Evolutionary conservation across 1,284 basidiomycete genomes (phyloP).

Genomic region (Mycosarcoma maydis): DNA sequence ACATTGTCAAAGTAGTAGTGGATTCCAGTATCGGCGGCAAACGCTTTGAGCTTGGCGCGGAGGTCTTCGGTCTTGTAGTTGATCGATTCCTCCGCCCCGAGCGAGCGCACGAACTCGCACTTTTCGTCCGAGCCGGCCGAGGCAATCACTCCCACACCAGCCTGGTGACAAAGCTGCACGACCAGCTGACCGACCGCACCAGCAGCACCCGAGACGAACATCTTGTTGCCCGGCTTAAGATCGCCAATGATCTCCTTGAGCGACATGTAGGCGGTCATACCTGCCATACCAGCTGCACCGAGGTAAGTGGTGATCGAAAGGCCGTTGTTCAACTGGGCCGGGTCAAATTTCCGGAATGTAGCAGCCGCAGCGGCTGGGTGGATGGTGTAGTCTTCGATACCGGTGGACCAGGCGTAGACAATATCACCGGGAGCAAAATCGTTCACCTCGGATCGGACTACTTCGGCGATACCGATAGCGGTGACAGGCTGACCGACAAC

Average conservation of each 20-base stretch:
- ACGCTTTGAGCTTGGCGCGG: slow-evolving; percentile 64
- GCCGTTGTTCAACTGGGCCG: slow-evolving; percentile 15
- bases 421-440: slow-evolving; percentile 26
- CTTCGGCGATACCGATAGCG: slow-evolving; percentile 41
- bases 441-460: slow-evolving; percentile 30
- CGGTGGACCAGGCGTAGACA: slow-evolving; percentile 26
- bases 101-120: slow-evolving; percentile 80
- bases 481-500: slow-evolving; percentile 26
- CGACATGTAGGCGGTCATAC: slow-evolving; percentile 65
- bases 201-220: slow-evolving; percentile 59
- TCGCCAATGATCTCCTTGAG: slow-evolving; percentile 57
- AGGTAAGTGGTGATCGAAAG: slow-evolving; percentile 59
- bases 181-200: slow-evolving; percentile 68
- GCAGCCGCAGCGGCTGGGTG: slow-evolving; percentile 8
- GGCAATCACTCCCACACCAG: slow-evolving; percentile 78
- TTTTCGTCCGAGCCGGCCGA: slow-evolving; percentile 83
- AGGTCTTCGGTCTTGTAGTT: slow-evolving; percentile 81
- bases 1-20: slow-evolving; percentile 58
- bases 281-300: slow-evolving; percentile 65
- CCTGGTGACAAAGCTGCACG: slow-evolving; percentile 70
- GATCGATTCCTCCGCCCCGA: slow-evolving; percentile 84
- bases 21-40: slow-evolving; percentile 44
- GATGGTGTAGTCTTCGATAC: slow-evolving; percentile 43
- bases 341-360: slow-evolving; percentile 34
- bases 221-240: slow-evolving; percentile 47